Evolutionary conservation across 306 rosid genomes (phyloP).

Genomic region (Ormosia emarginata): DNA sequence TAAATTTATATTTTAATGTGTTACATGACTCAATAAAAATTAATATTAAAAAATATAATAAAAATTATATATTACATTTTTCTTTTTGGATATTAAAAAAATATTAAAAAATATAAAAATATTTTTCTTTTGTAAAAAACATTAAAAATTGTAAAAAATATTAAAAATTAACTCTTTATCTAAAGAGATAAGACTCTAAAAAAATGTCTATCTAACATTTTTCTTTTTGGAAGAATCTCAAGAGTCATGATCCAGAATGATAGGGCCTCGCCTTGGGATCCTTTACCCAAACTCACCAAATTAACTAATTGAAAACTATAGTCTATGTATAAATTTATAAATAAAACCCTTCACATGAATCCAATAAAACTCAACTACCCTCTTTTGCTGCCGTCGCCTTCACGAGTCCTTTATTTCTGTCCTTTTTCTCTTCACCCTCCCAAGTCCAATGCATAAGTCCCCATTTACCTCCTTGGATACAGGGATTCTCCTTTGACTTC

Average conservation of each 20-base stretch:
- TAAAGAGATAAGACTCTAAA: no score
- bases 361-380: slow-evolving; percentile 37
- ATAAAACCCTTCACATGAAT: slow-evolving; percentile 38
- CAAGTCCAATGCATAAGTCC: slow-evolving; percentile 23
- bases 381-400: slow-evolving; percentile 81
- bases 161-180: no score
- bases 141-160: no score
- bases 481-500: slow-evolving; percentile 67
- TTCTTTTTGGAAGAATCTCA: no score
- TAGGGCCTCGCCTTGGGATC: slow-evolving; percentile 26
- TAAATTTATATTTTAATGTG: no score
- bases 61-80: no score
- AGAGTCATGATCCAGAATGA: slow-evolving; percentile 12
- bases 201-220: no score
- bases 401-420: slow-evolving; percentile 76
- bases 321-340: background rate
- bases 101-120: no score
- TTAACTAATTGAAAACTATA: background rate
- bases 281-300: background rate
- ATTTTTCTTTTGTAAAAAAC: no score
- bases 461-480: slow-evolving; percentile 45
- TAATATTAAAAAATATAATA: no score
- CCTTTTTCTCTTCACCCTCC: background rate
- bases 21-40: no score
- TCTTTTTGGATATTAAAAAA: no score